phyloP scores from a whole-genome alignment of 805 yeast species.

The Metschnikowia amazonensis region DNA sequence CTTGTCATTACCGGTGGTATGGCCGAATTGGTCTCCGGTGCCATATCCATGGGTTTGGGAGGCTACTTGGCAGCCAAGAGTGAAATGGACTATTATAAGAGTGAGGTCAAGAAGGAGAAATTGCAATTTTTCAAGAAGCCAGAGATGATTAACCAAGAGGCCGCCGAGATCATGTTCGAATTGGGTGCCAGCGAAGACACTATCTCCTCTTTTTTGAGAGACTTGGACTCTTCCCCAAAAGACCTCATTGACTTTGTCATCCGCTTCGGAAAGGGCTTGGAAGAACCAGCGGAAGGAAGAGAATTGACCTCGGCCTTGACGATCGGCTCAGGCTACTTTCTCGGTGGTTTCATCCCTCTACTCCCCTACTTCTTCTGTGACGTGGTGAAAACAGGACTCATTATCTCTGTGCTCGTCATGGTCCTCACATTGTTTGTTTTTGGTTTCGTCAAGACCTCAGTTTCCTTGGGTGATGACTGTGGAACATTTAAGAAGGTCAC shows the following conservation, averaged over 20 bases:
- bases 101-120: constrained; percentile 71
- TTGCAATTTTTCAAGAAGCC: constrained; percentile 61
- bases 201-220: constrained; percentile 66
- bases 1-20: constrained; percentile 96
- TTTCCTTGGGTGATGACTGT: constrained; percentile 79
- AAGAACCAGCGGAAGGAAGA: constrained; percentile 91
- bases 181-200: constrained; percentile 73
- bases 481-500: constrained; percentile 53
- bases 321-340: constrained; percentile 81
- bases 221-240: constrained; percentile 73
- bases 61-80: constrained; percentile 93
- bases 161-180: constrained; percentile 75
- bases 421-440: constrained; percentile 77
- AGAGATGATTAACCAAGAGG: constrained; percentile 65
- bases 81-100: constrained; percentile 70
- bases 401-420: constrained; percentile 77
- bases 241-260: constrained; percentile 82
- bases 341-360: constrained; percentile 91
- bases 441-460: constrained; percentile 80
- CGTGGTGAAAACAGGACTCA: constrained; percentile 73
- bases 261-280: constrained; percentile 86
- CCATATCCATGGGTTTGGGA: constrained; percentile 97
- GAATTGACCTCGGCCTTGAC: constrained; percentile 85
- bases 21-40: constrained; percentile 96
- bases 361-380: constrained; percentile 83